Percentiles rank a stretch among this genome's conserved stretches.
Evolutionary conservation across 306 rosid genomes (phyloP).

Genomic region (Fragaria ananassa): DNA sequence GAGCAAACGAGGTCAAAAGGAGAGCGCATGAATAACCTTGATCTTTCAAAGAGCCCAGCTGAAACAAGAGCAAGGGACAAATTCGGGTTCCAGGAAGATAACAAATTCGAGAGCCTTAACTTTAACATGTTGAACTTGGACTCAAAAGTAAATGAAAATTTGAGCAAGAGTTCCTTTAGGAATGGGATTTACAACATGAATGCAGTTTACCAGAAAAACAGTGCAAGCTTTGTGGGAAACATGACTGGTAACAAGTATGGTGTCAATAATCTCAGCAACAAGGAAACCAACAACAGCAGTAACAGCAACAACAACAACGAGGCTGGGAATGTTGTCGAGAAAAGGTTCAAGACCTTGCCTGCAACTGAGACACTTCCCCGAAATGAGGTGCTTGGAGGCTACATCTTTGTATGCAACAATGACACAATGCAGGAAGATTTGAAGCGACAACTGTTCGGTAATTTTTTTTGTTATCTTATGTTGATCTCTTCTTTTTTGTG

Average conservation of each 20-base stretch:
- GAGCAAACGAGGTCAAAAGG: conserved; percentile 91
- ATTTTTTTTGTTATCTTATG: conserved; percentile 5
- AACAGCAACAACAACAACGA: conserved; percentile 38
- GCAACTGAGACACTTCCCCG: conserved; percentile 97
- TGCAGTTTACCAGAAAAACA: conserved; percentile 73
- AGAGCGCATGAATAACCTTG: conserved; percentile 89
- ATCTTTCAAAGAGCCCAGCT: conserved; percentile 66
- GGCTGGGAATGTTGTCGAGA: conserved; percentile 61
- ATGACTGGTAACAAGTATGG: conserved; percentile 57
- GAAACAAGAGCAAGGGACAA: conserved; percentile 78
- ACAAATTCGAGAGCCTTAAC: conserved; percentile 77
- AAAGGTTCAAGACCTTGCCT: conserved; percentile 97
- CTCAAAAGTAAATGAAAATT: conserved; percentile 53
- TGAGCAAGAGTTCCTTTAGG: conserved; percentile 59
- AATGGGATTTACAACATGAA: conserved; percentile 65
- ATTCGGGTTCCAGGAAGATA: conserved; percentile 85
- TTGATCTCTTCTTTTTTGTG: neutral
- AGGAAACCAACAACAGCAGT: conserved; percentile 45
- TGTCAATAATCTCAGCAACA: conserved; percentile 58
- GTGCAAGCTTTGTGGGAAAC: conserved; percentile 48
- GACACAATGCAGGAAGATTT: conserved; percentile 99
- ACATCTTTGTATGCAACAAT: conserved; percentile 96
- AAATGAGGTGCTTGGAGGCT: conserved; percentile 97
- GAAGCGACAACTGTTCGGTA: conserved; percentile 93
- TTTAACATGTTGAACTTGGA: conserved; percentile 78